Base-by-base conservation (phyloP, 495 filamentous ascomycete species). In the Penicillium antarcticum region DNA sequence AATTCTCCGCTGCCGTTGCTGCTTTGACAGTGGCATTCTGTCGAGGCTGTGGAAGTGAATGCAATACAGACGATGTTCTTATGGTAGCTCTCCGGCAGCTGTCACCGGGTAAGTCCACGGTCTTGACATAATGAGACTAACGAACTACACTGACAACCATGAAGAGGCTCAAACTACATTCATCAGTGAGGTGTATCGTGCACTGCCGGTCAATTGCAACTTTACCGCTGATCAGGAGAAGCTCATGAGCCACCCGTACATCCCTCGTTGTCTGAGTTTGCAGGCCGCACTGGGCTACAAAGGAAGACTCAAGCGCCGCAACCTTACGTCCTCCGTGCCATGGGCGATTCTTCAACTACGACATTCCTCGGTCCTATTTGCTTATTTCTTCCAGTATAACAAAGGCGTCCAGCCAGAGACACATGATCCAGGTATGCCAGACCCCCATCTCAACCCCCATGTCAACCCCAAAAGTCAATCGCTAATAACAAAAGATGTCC, bases 11-110 rank as follows among this genome's bases (percentile, higher is more conserved):
- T 5, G 80, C 80, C 4, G 70, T 86, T 53, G 77, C 80, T 5
- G 74, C 81, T 23, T 72, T 87, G 24, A 80, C 80, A 5, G 70
- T 86, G 36, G 80, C 84, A 41, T 85, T 81, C 48, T 75, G 81
- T 56, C 65, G 80, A 46, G 69, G 82, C 36, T 74, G 78, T 68
- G 68, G 74, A 39, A 74, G 68, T 26, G 80, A 81, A 50, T 68
- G 71, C 44, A 86, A 79, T 44, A 86, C 77, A 45, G 91, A 96
- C 62, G 91, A 96, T 61, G 72, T 92, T 16, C 65, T 95, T 23
- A 83, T 88, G 24, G 75, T 86, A 11, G 78, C 84, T 18, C 73
- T 66, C 46, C 61, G 62, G 40, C 74, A 77, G 48, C 55, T 80
- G 11, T 73, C 77, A n/a, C 55, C 69, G 42, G 70, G 82, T 61